Evolutionary conservation across 768 basidiomycete genomes (phyloP).

Genomic region (Psilocybe cyanescens): DNA sequence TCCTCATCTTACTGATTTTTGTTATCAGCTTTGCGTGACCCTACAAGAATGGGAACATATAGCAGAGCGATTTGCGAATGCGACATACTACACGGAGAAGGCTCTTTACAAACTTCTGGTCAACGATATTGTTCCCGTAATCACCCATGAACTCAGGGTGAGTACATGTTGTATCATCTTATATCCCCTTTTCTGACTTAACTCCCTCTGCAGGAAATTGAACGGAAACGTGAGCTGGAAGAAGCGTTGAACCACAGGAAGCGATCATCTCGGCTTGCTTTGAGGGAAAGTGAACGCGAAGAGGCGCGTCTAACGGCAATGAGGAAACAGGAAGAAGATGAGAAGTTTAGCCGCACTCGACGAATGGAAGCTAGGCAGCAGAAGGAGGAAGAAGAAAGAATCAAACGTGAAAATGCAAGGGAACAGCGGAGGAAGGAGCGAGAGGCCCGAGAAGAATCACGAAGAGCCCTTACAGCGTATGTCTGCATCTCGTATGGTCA

Average conservation of each 20-base stretch:
- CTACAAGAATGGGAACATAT: constrained; percentile 86
- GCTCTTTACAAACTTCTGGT: constrained; percentile 71
- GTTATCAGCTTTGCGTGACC: constrained; percentile 69
- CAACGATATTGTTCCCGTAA: constrained; percentile 69
- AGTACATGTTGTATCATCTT: constrained; percentile 18
- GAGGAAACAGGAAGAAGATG: constrained; percentile 66
- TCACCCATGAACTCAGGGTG: constrained; percentile 71
- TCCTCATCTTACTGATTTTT: background rate
- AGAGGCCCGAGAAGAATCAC: constrained; percentile 43
- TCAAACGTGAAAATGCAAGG: constrained; percentile 60
- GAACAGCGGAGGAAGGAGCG: constrained; percentile 55
- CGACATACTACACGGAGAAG: constrained; percentile 81
- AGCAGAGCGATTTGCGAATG: constrained; percentile 73
- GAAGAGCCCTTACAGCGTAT: constrained; percentile 22
- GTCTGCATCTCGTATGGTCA: constrained; percentile 11
- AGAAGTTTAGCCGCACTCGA: constrained; percentile 66
- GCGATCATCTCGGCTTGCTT: constrained; percentile 86
- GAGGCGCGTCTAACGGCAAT: constrained; percentile 64
- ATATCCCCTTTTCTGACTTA: background rate
- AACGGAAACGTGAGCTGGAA: constrained; percentile 64
- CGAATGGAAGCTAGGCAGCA: constrained; percentile 59
- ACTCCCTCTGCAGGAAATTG: constrained; percentile 51
- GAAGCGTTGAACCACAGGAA: constrained; percentile 85
- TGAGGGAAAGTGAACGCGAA: constrained; percentile 81
- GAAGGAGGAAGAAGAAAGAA: constrained; percentile 59